Percentiles rank a stretch among this genome's conserved stretches.
Evolutionary conservation across 2,329 filamentous ascomycete species (phyloP).

Genomic region (Clonostachys sp.): DNA sequence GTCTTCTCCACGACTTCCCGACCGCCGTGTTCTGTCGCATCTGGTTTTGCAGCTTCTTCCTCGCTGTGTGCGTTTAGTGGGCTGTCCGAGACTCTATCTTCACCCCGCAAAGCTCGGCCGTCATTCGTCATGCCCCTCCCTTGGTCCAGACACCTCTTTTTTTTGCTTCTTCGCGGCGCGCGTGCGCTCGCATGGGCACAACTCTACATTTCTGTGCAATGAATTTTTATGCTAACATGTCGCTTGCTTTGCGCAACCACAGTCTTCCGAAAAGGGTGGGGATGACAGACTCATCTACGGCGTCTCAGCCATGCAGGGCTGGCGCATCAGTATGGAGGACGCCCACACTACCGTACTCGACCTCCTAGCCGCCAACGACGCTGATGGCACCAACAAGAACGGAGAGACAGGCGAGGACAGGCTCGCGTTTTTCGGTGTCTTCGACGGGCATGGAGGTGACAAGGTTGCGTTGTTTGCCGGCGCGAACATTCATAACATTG

Average conservation of each 20-base stretch:
- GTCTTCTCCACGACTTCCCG: too few relatives aligned
- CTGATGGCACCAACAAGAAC: conserved; percentile 29
- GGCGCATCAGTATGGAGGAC: conserved; percentile 99
- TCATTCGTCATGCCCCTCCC: too few relatives aligned
- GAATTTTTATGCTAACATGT: conserved; percentile 13
- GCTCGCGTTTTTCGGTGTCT: conserved; percentile 95
- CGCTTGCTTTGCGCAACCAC: conserved; percentile 7
- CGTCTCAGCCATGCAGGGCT: conserved; percentile 98
- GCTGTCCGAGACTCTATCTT: too few relatives aligned
- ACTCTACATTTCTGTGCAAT: background rate
- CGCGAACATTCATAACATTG: conserved; percentile 88
- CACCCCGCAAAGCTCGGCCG: too few relatives aligned
- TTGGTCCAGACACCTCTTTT: too few relatives aligned
- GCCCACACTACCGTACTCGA: conserved; percentile 88
- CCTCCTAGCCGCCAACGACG: conserved; percentile 50
- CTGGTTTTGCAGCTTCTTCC: too few relatives aligned
- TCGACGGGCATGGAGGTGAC: conserved; percentile 95
- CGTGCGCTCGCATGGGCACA: background rate
- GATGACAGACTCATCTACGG: conserved; percentile 93
- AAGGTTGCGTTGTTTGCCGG: conserved; percentile 93
- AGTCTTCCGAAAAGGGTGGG: conserved; percentile 86
- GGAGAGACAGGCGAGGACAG: conserved; percentile 65
- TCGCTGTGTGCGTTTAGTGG: too few relatives aligned
- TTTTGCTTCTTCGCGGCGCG: too few relatives aligned
- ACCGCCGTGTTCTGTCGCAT: too few relatives aligned